A percentile compares a stretch with the other conserved stretches of the same genome.
Evolutionary conservation across 495 filamentous ascomycete genomes (phyloP).

Genomic region (Talaromyces adpressus): DNA sequence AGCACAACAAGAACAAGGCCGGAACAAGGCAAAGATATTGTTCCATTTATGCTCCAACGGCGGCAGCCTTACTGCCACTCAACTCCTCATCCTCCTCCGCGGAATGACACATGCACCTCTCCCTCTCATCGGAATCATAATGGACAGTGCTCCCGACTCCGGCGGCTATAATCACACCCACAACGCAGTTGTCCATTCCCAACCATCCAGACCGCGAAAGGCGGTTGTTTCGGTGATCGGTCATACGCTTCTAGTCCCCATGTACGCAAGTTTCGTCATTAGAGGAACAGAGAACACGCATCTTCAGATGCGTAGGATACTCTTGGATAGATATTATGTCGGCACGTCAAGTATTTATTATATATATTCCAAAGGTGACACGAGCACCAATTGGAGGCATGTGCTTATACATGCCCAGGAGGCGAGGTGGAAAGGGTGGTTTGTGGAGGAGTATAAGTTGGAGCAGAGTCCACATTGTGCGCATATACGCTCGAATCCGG

Average conservation of each 20-base stretch:
- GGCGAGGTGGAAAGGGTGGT: slow-evolving; percentile 21
- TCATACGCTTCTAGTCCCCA: slow-evolving; percentile 18
- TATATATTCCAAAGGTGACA: slow-evolving; percentile 31
- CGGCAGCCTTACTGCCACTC: slow-evolving; percentile 19
- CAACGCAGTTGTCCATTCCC: slow-evolving; percentile 13
- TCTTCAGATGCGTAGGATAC: slow-evolving; percentile 17
- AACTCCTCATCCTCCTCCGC: slow-evolving; percentile 19
- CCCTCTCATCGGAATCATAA: slow-evolving; percentile 17
- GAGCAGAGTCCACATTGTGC: slow-evolving; percentile 26
- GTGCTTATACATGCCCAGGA: slow-evolving; percentile 25
- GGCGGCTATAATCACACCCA: slow-evolving; percentile 18
- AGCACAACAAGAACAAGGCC: not conserved
- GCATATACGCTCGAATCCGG: slow-evolving; percentile 19
- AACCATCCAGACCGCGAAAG: slow-evolving; percentile 12
- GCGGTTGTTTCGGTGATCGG: slow-evolving; percentile 11
- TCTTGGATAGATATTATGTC: slow-evolving; percentile 14
- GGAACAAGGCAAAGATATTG: slow-evolving; percentile 10
- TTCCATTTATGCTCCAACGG: slow-evolving; percentile 27
- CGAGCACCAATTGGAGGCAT: slow-evolving; percentile 26
- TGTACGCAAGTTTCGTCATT: slow-evolving; percentile 14
- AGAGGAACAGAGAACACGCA: slow-evolving; percentile 19
- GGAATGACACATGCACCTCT: slow-evolving; percentile 10
- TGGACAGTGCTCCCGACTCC: slow-evolving; percentile 27
- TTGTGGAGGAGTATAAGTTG: slow-evolving; percentile 20
- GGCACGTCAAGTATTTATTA: slow-evolving; percentile 16